These are phyloP conservation scores for Metschnikowia orientalis DNA, from an alignment of 805 yeast genomes.

Conservation along the genomic window DNA sequence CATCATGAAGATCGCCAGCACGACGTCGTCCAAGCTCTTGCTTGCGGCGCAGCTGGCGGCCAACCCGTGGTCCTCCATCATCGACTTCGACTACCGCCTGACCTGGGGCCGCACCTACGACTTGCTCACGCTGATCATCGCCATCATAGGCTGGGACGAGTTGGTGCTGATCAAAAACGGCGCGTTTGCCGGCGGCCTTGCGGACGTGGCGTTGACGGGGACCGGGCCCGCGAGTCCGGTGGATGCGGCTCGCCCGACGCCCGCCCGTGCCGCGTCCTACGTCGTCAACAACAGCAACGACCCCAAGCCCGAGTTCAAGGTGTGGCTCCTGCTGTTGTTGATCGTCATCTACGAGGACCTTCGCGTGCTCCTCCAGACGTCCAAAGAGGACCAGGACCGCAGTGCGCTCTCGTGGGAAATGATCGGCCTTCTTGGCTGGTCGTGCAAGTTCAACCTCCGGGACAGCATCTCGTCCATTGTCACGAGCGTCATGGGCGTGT, in stretches of 20 bases:
- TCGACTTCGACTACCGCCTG: slow-evolving; percentile 32
- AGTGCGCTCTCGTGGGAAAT: slow-evolving; percentile 74
- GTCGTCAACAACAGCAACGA: slow-evolving; percentile 19
- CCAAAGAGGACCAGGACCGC: slow-evolving; percentile 33
- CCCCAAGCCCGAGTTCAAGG: slow-evolving; percentile 49
- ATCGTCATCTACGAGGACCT: slow-evolving; percentile 63
- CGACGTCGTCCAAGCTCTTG: slow-evolving; percentile 23
- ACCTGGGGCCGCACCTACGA: slow-evolving; percentile 53
- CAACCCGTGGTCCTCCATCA: slow-evolving; percentile 22
- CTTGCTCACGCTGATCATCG: slow-evolving; percentile 62
- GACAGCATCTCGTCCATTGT: slow-evolving; percentile 36
- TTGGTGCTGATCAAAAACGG: slow-evolving; percentile 60
- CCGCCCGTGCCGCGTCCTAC: slow-evolving; percentile 8
- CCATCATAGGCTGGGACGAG: slow-evolving; percentile 78
- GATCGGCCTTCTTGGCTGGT: slow-evolving; percentile 47
- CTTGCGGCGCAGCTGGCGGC: slow-evolving; percentile 33
- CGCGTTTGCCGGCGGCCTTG: slow-evolving; percentile 44
- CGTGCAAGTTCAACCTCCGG: slow-evolving; percentile 35
- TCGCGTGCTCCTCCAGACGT: slow-evolving; percentile 24
- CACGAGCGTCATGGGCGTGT: slow-evolving; percentile 46
- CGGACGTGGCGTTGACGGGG: slow-evolving; percentile 27
- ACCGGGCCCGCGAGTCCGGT: slow-evolving; percentile 22
- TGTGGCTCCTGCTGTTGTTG: slow-evolving; percentile 76
- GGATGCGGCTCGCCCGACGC: slow-evolving; percentile 13
- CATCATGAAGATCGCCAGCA: slow-evolving; percentile 26